phyloP scores from a whole-genome alignment of 768 basidiomycete species.

The Mycena latifolia region DNA sequence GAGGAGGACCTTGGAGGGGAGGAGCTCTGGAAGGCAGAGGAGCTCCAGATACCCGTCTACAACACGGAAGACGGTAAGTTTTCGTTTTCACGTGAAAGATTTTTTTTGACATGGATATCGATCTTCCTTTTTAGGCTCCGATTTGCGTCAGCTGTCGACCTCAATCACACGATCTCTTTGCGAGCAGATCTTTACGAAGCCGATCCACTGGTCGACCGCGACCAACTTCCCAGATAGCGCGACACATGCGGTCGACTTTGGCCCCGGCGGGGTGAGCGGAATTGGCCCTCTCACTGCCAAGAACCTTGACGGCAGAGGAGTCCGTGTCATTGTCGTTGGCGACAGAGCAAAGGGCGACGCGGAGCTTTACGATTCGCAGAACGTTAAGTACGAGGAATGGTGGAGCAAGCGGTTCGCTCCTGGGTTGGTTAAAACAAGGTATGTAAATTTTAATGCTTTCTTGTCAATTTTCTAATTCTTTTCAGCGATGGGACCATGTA shows the following conservation, averaged over 20 bases:
- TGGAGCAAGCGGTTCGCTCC: constrained; percentile 95
- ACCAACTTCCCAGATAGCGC: constrained; percentile 91
- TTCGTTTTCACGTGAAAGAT: constrained; percentile 25
- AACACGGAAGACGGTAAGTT: constrained; percentile 91
- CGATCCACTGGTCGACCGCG: constrained; percentile 94
- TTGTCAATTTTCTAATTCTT: constrained; percentile 4
- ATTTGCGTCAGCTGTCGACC: constrained; percentile 76
- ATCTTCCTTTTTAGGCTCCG: constrained; percentile 70
- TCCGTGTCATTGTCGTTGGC: constrained; percentile 91
- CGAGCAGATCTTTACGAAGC: constrained; percentile 92
- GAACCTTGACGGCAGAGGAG: constrained; percentile 93
- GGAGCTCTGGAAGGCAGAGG: constrained; percentile 79
- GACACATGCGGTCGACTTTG: constrained; percentile 97
- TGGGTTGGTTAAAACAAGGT: constrained; percentile 90
- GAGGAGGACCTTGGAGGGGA: constrained; percentile 81
- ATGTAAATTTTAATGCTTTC: constrained; percentile 19
- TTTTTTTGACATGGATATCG: constrained; percentile 35
- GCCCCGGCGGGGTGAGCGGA: constrained; percentile 93
- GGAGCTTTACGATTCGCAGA: constrained; percentile 80
- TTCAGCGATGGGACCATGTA: constrained; percentile 91
- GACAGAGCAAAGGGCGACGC: constrained; percentile 90
- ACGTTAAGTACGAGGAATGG: constrained; percentile 83
- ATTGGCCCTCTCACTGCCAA: constrained; percentile 92
- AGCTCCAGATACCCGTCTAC: constrained; percentile 87
- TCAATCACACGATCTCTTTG: constrained; percentile 91